A percentile compares a stretch with the other conserved stretches of the same genome.
phyloP scores from a whole-genome alignment of 176 grass and related monocot species.

The Olyra latifolia region DNA sequence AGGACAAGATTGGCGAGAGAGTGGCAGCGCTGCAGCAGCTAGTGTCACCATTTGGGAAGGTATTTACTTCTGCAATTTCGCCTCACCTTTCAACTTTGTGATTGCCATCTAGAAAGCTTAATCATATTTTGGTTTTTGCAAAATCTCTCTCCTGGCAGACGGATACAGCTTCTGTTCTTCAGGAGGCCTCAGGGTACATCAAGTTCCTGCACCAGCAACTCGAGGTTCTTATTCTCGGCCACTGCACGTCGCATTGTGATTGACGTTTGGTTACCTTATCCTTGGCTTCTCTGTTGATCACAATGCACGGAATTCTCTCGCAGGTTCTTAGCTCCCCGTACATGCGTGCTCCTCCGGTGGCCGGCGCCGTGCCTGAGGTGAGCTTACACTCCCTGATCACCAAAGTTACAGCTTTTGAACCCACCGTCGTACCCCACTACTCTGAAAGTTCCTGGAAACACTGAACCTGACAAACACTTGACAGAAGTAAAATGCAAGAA shows the following conservation, averaged over 20 bases:
- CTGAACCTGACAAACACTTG: neutral
- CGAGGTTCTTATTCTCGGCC: slow-evolving; percentile 46
- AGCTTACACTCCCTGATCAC: slow-evolving; percentile 1
- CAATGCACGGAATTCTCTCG: neutral
- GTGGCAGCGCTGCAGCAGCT: slow-evolving; percentile 82
- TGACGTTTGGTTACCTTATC: neutral
- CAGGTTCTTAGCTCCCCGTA: slow-evolving; percentile 92
- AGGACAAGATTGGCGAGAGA: slow-evolving; percentile 88
- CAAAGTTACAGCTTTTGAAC: neutral
- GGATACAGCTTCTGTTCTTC: slow-evolving; percentile 91
- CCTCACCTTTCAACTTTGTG: neutral
- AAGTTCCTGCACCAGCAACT: slow-evolving; percentile 95
- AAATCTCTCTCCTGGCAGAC: slow-evolving; percentile 50
- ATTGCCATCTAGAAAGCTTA: neutral
- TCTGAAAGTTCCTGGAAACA: neutral
- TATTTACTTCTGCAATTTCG: neutral
- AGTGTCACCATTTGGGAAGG: slow-evolving; percentile 94
- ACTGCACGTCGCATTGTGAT: neutral
- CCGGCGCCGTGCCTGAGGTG: slow-evolving; percentile 54
- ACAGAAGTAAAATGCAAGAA: neutral
- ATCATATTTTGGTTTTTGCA: neutral
- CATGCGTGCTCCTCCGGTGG: slow-evolving; percentile 41
- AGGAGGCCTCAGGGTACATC: slow-evolving; percentile 88
- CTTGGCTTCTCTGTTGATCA: neutral
- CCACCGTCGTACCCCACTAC: neutral